Evolutionary conservation across 2,329 filamentous ascomycete species (phyloP).

Genomic region (Chalaropsis ovoidea): DNA sequence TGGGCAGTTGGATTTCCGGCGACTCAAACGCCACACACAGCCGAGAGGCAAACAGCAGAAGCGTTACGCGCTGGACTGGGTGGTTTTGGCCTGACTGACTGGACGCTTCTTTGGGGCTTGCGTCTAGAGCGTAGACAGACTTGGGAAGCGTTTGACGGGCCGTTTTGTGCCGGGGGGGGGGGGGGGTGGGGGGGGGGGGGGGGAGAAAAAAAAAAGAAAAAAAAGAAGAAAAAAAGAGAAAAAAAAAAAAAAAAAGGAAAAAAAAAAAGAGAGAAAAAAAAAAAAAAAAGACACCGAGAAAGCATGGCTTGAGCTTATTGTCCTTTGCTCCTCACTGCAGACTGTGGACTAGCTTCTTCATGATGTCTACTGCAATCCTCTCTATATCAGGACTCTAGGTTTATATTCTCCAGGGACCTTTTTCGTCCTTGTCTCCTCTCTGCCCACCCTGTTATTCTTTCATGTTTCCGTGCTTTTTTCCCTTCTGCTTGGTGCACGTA

Average conservation of each 20-base stretch:
- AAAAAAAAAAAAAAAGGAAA: not conserved
- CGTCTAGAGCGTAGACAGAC: not conserved
- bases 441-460: not conserved
- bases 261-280: not conserved
- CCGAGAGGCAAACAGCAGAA: not conserved
- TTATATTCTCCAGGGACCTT: conserved; percentile 1
- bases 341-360: conserved; percentile 5
- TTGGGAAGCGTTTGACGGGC: not conserved
- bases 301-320: not conserved
- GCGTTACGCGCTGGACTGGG: not conserved
- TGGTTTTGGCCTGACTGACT: not conserved
- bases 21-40: not conserved
- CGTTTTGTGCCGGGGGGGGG: not conserved
- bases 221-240: not conserved
- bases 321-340: conserved; percentile 1
- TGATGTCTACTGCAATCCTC: not conserved
- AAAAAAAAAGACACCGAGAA: conserved; percentile 14
- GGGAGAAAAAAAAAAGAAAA: not conserved
- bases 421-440: conserved; percentile 5
- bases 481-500: not conserved
- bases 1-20: not conserved
- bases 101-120: not conserved
- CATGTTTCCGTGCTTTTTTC: not conserved
- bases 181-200: too few species aligned
- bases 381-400: not conserved